Evolutionary conservation across 441 rosid species (phyloP), one percentile per base, ranked within the genome.

Genomic region (Omphalea diandra): DNA sequence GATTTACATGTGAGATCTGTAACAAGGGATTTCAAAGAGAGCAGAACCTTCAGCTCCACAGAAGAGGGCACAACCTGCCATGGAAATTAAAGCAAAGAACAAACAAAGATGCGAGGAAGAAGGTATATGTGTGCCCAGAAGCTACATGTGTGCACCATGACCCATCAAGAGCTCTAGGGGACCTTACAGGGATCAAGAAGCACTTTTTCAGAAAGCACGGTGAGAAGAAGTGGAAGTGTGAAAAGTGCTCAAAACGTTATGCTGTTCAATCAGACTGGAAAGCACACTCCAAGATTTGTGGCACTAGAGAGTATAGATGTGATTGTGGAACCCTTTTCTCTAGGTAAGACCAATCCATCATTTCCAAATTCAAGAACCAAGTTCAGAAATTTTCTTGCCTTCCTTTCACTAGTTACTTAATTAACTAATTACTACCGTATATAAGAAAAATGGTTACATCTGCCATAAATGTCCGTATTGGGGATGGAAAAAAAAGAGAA

Each of bases 261-360:
- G 91, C 91, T 5, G 91, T 87, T 40, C 87, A 79, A 77, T 87
- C 91, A 67, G 91, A 87, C 62, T 85, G 87, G 85, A 87, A 85
- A 68, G 88, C 91, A 24, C 91, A 87, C 73, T 78, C 85, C 83
- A 87, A 82, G 74, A 80, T 80, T 74, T 87, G 89, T 58, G 89
- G 91, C 65, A 85, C 89, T 53, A 78, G 77, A 73, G 91, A 87
- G 81, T 87, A 83, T 65, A 82, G 77, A 77, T 87, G 91, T 73
- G 89, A 84, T 64, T 87, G 91, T 52, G 88, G 91, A 35, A 83
- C 87, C 56, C 65, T 87, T 52, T 87, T 87, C 79, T 87, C 89
- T 11, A 85, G 91, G 91, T 83, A 40, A 40, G 14, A 26, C 4
- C 22, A 26, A 36, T 27, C 0, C 26, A 18, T n/a, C n/a, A n/a